Conservation (phyloP, 1,284 basidiomycete species). For the Fomes fomentarius region DNA sequence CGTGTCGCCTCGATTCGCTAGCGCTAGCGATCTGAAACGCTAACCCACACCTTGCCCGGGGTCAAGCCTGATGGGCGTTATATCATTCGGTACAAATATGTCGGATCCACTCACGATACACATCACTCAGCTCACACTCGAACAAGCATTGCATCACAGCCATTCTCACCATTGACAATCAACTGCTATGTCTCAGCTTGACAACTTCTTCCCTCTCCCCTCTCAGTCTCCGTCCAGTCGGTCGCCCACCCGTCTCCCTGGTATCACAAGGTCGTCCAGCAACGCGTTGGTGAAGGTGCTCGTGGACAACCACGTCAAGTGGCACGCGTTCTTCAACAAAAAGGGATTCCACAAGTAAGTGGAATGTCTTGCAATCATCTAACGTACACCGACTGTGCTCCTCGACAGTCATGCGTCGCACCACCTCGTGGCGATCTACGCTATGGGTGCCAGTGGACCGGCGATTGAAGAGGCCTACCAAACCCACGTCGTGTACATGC, state of each 20-base stretch:
- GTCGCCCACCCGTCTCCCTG: conserved; percentile 43
- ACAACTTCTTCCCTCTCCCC: conserved; percentile 22
- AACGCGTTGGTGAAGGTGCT: conserved; percentile 46
- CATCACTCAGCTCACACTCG: too few species aligned
- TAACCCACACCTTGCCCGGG: too few species aligned
- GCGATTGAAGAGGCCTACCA: conserved; percentile 48
- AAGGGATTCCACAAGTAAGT: conserved; percentile 57
- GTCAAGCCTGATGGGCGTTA: too few species aligned
- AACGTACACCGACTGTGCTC: background rate
- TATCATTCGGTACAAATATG: too few species aligned
- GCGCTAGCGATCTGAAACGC: background rate
- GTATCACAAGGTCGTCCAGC: conserved; percentile 50
- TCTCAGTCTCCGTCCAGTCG: conserved; percentile 6
- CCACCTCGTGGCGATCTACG: conserved; percentile 53
- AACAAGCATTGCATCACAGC: too few species aligned
- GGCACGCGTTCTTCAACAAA: conserved; percentile 68
- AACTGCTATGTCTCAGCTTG: conserved; percentile 6
- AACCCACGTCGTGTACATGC: conserved; percentile 43
- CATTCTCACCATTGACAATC: background rate
- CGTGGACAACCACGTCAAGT: conserved; percentile 56
- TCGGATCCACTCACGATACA: background rate
- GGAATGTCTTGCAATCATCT: background rate
- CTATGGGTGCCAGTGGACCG: conserved; percentile 45
- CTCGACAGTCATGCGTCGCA: conserved; percentile 51
- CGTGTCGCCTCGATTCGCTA: background rate